Percentiles rank a stretch among this genome's conserved stretches.
These are phyloP conservation scores for Avena insularis DNA, from an alignment of 176 grass and related monocot genomes.

Conservation along the genomic window DNA sequence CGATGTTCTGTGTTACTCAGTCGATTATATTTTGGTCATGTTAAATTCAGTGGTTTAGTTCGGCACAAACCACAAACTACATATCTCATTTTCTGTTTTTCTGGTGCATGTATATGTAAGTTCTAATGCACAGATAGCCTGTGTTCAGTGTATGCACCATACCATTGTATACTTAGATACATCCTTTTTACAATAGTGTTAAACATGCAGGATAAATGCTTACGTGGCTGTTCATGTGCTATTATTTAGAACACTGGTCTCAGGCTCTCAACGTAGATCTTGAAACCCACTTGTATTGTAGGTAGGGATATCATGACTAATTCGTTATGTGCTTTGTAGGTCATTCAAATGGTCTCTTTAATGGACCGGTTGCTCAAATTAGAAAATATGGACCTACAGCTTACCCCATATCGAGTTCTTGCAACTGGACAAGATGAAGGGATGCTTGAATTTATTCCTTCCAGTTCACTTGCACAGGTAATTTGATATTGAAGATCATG, in stretches of 20 bases:
- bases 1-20: background rate
- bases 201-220: background rate
- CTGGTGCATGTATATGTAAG: background rate
- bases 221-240: slow-evolving; percentile 3
- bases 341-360: slow-evolving; percentile 96
- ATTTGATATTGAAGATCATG: slow-evolving; percentile 32
- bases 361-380: slow-evolving; percentile 99
- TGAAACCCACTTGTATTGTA: slow-evolving; percentile 2
- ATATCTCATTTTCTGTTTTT: slow-evolving; percentile 20
- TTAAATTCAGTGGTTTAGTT: slow-evolving; percentile 23
- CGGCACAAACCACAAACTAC: background rate
- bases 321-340: slow-evolving; percentile 45
- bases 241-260: background rate
- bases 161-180: slow-evolving; percentile 13
- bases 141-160: background rate
- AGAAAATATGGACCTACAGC: slow-evolving; percentile 97
- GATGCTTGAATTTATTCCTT: slow-evolving; percentile 94
- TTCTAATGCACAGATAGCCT: background rate
- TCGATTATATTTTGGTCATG: background rate
- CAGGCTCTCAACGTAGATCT: background rate
- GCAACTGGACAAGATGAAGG: slow-evolving; percentile 99
- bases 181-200: slow-evolving; percentile 10
- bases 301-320: slow-evolving; percentile 35
- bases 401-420: slow-evolving; percentile 90
- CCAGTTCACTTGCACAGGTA: slow-evolving; percentile 96